Conservation (phyloP, 371 early-diverging fungal species). For the Circinella minor region DNA sequence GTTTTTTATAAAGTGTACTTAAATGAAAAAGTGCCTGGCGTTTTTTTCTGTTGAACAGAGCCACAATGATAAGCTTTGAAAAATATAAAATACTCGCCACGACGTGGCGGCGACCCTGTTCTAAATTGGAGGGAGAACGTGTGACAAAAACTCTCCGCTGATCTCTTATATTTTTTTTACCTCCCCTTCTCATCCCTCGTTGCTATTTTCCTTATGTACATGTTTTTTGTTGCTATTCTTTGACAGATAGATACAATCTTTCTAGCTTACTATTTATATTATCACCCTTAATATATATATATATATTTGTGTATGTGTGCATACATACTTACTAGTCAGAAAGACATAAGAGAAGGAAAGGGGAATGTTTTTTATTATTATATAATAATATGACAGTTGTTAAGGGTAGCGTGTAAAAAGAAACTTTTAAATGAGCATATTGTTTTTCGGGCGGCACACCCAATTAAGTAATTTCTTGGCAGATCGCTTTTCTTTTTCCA, state of each 20-base stretch:
- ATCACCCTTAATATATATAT: too few species aligned
- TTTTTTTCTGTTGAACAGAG: neutral
- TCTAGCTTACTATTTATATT: too few species aligned
- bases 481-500: conserved; percentile 3
- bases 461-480: conserved; percentile 14
- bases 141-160: conserved; percentile 4
- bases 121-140: conserved; percentile 1
- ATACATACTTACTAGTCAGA: too few species aligned
- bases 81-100: neutral
- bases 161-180: neutral
- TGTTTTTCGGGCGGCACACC: conserved; percentile 5
- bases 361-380: too few species aligned
- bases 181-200: neutral
- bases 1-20: neutral
- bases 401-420: too few species aligned
- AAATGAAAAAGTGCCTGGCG: neutral
- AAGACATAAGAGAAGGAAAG: too few species aligned
- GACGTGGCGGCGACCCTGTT: conserved; percentile 15
- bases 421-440: too few species aligned
- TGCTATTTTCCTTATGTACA: too few species aligned
- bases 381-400: too few species aligned
- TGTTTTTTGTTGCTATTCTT: too few species aligned
- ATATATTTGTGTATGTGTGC: too few species aligned
- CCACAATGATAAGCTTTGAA: conserved; percentile 13
- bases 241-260: too few species aligned